phyloP scores from a whole-genome alignment of 192 early-diverging fungal species.

The Mortierella claussenii region DNA sequence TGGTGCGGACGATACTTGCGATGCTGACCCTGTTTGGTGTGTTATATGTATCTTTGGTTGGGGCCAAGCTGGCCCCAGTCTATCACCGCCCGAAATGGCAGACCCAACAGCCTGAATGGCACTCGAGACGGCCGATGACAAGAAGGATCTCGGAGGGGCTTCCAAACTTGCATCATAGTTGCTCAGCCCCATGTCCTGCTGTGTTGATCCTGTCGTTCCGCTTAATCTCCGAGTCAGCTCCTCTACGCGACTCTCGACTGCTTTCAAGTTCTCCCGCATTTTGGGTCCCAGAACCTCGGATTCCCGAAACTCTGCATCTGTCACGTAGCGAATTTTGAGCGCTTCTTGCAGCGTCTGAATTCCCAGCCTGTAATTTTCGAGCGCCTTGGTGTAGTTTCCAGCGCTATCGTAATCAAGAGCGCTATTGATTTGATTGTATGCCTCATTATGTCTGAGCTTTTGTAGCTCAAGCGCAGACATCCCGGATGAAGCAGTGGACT shows the following conservation, averaged over 20 bases:
- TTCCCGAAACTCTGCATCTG: slow-evolving; percentile 32
- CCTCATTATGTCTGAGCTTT: slow-evolving; percentile 34
- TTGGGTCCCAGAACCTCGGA: slow-evolving; percentile 36
- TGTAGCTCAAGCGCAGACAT: slow-evolving; percentile 19
- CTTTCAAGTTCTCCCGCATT: slow-evolving; percentile 35
- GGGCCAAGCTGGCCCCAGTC: not conserved
- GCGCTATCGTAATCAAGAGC: slow-evolving; percentile 23
- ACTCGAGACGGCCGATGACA: slow-evolving; percentile 30
- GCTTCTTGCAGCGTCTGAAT: slow-evolving; percentile 32
- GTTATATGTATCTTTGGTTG: not conserved
- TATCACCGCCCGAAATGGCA: slow-evolving; percentile 23
- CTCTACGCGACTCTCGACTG: slow-evolving; percentile 25
- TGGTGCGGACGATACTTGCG: not conserved
- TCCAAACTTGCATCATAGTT: not conserved
- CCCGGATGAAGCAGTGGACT: not conserved
- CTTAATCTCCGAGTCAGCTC: not conserved
- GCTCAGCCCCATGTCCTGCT: too few species aligned
- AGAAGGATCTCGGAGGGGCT: slow-evolving; percentile 11
- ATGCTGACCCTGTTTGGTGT: not conserved
- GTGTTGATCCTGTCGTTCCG: not conserved
- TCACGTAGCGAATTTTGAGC: slow-evolving; percentile 40
- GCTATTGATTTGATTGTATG: slow-evolving; percentile 27
- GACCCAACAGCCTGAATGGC: slow-evolving; percentile 42
- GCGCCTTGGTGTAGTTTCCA: slow-evolving; percentile 18
- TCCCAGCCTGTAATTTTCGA: slow-evolving; percentile 21